Percentiles rank a stretch among this genome's conserved stretches.
phyloP scores from a whole-genome alignment of 129 eudicot species.

The Lactuca sativa region DNA sequence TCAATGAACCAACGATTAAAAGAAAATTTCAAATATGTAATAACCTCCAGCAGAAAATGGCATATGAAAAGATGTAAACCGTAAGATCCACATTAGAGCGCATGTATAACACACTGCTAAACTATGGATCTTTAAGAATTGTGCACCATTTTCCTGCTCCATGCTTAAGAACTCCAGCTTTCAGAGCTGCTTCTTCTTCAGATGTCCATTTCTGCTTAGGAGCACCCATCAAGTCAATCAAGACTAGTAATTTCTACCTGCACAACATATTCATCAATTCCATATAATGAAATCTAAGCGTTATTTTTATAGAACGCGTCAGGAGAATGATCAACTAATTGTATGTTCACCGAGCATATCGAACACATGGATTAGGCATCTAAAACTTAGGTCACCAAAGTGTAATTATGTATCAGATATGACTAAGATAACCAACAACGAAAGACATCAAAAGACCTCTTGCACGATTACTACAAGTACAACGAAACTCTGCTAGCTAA shows the following conservation, averaged over 20 bases:
- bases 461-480: neutral
- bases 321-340: neutral
- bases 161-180: conserved; percentile 91
- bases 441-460: conserved; percentile 4
- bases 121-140: conserved; percentile 94
- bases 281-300: neutral
- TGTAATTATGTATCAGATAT: conserved; percentile 9
- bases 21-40: neutral
- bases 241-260: conserved; percentile 24
- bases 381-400: conserved; percentile 11
- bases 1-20: neutral
- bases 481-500: conserved; percentile 2
- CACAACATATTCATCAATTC: conserved; percentile 2
- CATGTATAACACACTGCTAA: conserved; percentile 68
- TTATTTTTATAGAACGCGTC: neutral
- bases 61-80: conserved; percentile 43
- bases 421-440: conserved; percentile 8
- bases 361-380: conserved; percentile 3
- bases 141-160: conserved; percentile 99
- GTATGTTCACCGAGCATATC: conserved; percentile 11
- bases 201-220: conserved; percentile 98
- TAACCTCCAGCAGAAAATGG: neutral
- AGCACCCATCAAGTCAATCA: conserved; percentile 64
- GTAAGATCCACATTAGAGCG: conserved; percentile 95
- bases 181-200: conserved; percentile 98